Base-by-base conservation (phyloP, 495 filamentous ascomycete species). In the Aspergillus sclerotiicarbonarius region DNA sequence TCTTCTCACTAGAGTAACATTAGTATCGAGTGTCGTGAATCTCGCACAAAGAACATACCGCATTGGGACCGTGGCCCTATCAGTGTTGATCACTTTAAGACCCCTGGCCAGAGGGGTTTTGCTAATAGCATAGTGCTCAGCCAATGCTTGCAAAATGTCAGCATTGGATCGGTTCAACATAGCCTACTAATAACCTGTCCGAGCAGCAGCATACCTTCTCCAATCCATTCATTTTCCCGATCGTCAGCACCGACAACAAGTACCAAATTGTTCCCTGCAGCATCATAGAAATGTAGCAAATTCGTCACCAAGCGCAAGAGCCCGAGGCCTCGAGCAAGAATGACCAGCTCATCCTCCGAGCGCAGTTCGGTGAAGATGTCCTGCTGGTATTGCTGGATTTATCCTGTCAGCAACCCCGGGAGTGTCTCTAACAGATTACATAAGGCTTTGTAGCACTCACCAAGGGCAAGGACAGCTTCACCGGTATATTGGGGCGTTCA, bases 231-330 rank as follows among this genome's bases (percentile, higher is more conserved):
- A 84, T 96, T 96, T 67, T 98, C 94, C 54, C 90, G 83, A 30
- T 97, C 91, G 58, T 93, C 88, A 29, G 95, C 92, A n/a, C 90
- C 90, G 35, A 98, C 84, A 43, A 98, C 70, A 56, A 98, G 75
- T 30, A 98, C 85, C 45, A 98, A 71, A 69, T 96, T 97, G 71
- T 92, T 92, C 6, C 95, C 94, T 7, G 91, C 91, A 3, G 91
- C 93, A 80, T 98, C 94, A 74, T 96, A 96, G 19, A 92, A 91
- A 70, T 98, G 95, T 33, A 98, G 84, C 8, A 98, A 83, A 68
- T 97, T 98, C 15, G 91, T 95, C 58, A 96, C 83, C 16, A 98
- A 77, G 49, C 90, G 90, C 53, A 97, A 82, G 16, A 98, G 86
- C 53, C 94, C 94, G 16, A 98, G 85, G 63, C 94, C 94, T 53